phyloP scores from a whole-genome alignment of 2,329 filamentous ascomycete genomes.

The Neofusicoccum kwambonambiense region DNA sequence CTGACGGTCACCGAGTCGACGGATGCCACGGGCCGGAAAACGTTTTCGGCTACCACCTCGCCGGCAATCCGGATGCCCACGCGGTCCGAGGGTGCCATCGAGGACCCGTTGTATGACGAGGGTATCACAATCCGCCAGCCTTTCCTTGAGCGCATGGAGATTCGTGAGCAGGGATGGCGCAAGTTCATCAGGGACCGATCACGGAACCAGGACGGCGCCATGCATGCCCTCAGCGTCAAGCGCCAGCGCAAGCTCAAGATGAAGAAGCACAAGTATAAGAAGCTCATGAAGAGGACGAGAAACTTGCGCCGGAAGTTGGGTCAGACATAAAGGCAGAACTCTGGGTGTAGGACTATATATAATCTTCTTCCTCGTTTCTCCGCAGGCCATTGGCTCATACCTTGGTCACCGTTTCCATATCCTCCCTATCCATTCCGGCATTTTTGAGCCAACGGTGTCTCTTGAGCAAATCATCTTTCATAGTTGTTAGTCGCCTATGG shows the following conservation, averaged over 20 bases:
- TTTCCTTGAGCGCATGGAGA: conserved; percentile 70
- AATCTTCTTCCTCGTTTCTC: background rate
- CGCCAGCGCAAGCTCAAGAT: conserved; percentile 94
- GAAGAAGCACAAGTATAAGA: conserved; percentile 99
- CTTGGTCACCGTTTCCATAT: background rate
- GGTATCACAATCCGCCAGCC: conserved; percentile 41
- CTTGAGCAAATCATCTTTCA: background rate
- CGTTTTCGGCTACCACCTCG: conserved; percentile 52
- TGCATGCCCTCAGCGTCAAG: conserved; percentile 86
- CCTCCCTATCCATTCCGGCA: background rate
- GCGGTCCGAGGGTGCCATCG: conserved; percentile 26
- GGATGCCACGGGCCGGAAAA: conserved; percentile 50
- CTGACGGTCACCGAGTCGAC: conserved; percentile 55
- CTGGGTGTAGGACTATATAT: conserved; percentile 6
- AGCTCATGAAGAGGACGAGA: conserved; percentile 90
- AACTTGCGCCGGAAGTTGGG: conserved; percentile 81
- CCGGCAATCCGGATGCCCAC: conserved; percentile 45
- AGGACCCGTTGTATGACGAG: conserved; percentile 30
- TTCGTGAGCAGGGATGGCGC: conserved; percentile 61
- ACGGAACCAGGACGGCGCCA: conserved; percentile 44
- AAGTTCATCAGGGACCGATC: conserved; percentile 49
- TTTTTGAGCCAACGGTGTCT: background rate
- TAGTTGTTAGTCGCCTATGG: background rate
- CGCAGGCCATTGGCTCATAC: background rate
- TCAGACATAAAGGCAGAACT: conserved; percentile 27